Evolutionary conservation across 768 basidiomycete genomes (phyloP), one percentile per base, ranked within the genome.

Genomic region (Trametes cubensis): DNA sequence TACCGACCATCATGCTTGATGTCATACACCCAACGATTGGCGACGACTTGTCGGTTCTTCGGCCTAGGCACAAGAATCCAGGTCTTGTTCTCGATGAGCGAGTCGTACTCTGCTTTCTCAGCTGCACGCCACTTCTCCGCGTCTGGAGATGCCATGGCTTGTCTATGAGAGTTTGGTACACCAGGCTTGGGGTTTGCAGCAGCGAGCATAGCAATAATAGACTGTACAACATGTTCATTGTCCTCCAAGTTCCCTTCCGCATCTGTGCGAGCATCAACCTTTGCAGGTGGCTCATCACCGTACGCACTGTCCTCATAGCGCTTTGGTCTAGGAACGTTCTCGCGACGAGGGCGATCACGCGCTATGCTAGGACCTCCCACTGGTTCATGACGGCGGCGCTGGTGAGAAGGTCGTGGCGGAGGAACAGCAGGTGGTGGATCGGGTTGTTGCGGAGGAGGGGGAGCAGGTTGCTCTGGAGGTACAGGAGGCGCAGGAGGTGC

Each of bases 11-110:
- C 47, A 18, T 48, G 23, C 26, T 26, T 48, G 8, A 7, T 48
- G 47, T 48, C 23, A 25, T 48, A 48, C 23, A 48, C 40, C 40
- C 17, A 28, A 21, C 46, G 30, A 26, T n/a, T 26, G 15, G 23
- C 51, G 21, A 62, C 25, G n/a, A 39, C n/a, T 8, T 34, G 46
- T 41, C 46, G 72, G 21, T 44, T 71, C 50, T 72, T 72, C 11
- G 66, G 54, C 6, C 58, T 48, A 10, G 39, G 25, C 25, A 26
- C 47, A 21, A 55, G 41, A 28, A 45, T 14, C 54, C 54, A 55
- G n/a, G 54, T 55, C 30, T 55, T 55, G 26, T 55, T 55, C 25
- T 41, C 25, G 42, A 55, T 55, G 28, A 55, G 54, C 15, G 54
- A 55, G 14, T 55, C 54, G n/a, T 55, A 55, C 17, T 55, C 42